Conservation (phyloP, 305 asterid species). For the Solanum hybrid region DNA sequence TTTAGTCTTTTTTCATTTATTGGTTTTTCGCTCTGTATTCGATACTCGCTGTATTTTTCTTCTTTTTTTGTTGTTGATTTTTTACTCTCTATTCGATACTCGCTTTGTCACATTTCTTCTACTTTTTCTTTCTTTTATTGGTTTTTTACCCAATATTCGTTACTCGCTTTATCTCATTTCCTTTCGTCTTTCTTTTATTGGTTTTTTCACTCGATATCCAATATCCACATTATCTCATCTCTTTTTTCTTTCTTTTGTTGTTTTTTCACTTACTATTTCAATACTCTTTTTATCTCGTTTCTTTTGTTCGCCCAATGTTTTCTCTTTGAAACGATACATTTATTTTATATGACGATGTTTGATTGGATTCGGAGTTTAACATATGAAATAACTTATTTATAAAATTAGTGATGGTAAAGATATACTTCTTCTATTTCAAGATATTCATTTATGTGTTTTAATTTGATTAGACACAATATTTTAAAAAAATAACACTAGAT, state of each 20-base stretch:
- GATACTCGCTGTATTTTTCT: background rate
- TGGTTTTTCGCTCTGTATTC: background rate
- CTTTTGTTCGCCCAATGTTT: background rate
- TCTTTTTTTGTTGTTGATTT: background rate
- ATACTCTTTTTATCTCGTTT: background rate
- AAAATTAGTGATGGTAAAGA: background rate
- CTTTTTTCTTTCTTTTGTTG: background rate
- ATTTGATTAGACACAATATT: background rate
- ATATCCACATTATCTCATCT: background rate
- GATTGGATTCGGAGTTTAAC: background rate
- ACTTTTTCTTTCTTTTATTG: background rate
- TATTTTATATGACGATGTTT: background rate
- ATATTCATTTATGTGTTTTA: background rate
- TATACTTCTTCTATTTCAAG: background rate
- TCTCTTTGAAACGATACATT: background rate
- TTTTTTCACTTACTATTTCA: background rate
- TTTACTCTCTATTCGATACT: background rate
- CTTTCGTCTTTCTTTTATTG: background rate
- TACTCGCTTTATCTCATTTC: background rate
- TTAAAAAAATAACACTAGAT: background rate
- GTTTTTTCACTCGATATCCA: background rate
- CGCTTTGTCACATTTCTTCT: background rate
- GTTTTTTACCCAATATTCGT: fast-evolving
- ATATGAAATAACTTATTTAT: background rate
- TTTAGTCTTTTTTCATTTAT: background rate